phyloP scores from a whole-genome alignment of 2,329 filamentous ascomycete species.

The Fusarium graminum region DNA sequence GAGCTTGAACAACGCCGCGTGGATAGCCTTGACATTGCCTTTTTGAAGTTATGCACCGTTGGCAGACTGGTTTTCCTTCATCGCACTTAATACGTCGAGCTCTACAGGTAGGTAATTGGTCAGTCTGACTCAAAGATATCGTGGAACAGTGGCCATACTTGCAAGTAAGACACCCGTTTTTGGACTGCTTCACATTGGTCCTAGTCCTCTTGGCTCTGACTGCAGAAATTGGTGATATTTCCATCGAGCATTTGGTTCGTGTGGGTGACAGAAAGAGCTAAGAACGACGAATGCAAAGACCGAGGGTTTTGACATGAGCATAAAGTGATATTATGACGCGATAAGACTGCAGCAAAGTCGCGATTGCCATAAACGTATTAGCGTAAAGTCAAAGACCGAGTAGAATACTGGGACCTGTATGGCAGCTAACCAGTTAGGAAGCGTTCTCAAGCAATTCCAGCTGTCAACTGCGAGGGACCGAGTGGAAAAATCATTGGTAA shows the following conservation, averaged over 20 bases:
- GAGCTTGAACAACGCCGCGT: conserved; percentile 1
- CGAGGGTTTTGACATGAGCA: conserved; percentile 15
- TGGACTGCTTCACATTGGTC: conserved; percentile 44
- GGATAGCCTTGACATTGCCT: conserved; percentile 34
- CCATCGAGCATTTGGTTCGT: conserved; percentile 1
- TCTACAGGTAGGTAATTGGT: conserved; percentile 11
- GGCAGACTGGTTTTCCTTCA: conserved; percentile 36
- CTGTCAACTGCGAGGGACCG: conserved; percentile 17
- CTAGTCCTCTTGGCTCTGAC: conserved; percentile 33
- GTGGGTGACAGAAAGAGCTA: not conserved
- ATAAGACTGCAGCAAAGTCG: not conserved
- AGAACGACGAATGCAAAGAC: conserved; percentile 30
- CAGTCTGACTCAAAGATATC: not conserved
- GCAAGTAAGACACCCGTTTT: conserved; percentile 44
- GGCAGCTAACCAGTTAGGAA: rapidly evolving
- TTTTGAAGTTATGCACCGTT: conserved; percentile 30
- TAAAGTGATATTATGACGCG: not conserved
- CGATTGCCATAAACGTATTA: not conserved
- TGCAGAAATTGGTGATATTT: not conserved
- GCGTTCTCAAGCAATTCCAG: not conserved
- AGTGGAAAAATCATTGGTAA: conserved; percentile 4
- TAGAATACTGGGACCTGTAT: not conserved
- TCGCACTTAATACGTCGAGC: conserved; percentile 43
- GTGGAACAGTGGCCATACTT: conserved; percentile 27
- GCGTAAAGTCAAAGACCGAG: conserved; percentile 23